Base-by-base conservation (phyloP, 371 early-diverging fungal species). In the Conidiobolus incongruus region DNA sequence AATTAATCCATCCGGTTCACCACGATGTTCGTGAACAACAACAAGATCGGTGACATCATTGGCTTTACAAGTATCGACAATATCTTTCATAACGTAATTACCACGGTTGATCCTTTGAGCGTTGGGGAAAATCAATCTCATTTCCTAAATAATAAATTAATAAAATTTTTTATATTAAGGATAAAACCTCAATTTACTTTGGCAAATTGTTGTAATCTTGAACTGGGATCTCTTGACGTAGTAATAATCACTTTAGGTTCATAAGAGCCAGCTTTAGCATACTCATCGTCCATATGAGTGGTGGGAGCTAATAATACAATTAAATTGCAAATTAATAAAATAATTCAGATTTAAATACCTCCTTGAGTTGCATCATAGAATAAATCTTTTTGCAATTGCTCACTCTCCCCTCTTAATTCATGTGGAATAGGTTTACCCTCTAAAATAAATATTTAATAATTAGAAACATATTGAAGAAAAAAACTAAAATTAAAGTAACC, bases 51-150 rank as follows among this genome's bases (percentile, higher is more conserved):
- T 90, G 30, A 94, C 91, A 40, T 89, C 91, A 56, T 93, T 92
- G 24, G 79, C 62, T 58, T 76, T 65, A 59, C 97, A 96, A 1
- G 92, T 88, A 41, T 90, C 89, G 11, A 90, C 89, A 50, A 96
- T 72, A 47, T 97, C 95, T 49, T 85, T 77, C 55, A 95, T 81
- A 24, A 91, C 87, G 57, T 93, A 89, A 53, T 79, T 80, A 61
- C 98, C 98, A 54, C 99, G 78, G 59, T 97, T 95, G 53, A 98
- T 85, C 53, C 94, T 75, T 54, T 93, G 92, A 33, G 96, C 82
- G 60, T 93, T 93, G 32, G 98, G 98, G 48, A 98, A 77, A 16
- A 94, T 71, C 39, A 96, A 72, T 28, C 89, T 74, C 78, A 99
- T 81, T 65, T 97, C 94, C 76, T 68, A 38, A 6, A 44, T 44